A percentile compares a stretch with the other conserved stretches of the same genome.
Evolutionary conservation across 2,329 filamentous ascomycete species (phyloP).

Genomic region (Cladosporium sp.): DNA sequence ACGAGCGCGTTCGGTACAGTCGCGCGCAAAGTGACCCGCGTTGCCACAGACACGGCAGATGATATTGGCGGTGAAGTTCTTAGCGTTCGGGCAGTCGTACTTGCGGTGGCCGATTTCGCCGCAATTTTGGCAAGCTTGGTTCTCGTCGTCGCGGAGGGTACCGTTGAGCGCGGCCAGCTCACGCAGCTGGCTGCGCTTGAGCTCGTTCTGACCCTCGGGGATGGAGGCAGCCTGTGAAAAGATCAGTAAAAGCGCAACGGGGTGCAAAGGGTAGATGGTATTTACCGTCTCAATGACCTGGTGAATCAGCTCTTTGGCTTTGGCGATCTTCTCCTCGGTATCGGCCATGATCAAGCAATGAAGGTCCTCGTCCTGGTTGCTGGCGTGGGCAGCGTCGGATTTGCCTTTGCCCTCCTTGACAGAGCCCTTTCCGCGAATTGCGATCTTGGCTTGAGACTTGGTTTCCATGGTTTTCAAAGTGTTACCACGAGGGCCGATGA

Average conservation of each 20-base stretch:
- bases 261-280: constrained; percentile 22
- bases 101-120: constrained; percentile 98
- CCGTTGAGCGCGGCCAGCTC: constrained; percentile 97
- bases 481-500: constrained; percentile 99
- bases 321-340: constrained; percentile 98
- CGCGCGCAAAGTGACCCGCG: constrained; percentile 94
- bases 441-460: constrained; percentile 96
- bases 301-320: constrained; percentile 96
- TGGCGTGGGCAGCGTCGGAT: constrained; percentile 96
- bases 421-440: constrained; percentile 98
- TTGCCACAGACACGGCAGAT: constrained; percentile 98
- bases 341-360: constrained; percentile 99
- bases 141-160: constrained; percentile 97
- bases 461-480: constrained; percentile 99
- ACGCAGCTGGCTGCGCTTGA: constrained; percentile 97
- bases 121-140: constrained; percentile 98
- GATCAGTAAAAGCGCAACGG: constrained; percentile 2
- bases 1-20: constrained; percentile 91
- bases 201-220: constrained; percentile 95
- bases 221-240: constrained; percentile 81
- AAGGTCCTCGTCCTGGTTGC: constrained; percentile 99
- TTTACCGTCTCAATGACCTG: constrained; percentile 97
- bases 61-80: constrained; percentile 98
- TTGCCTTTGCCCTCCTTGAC: constrained; percentile 99
- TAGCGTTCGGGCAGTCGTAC: constrained; percentile 95